These are phyloP conservation scores for Tilletiaria anomala DNA, from an alignment of 1,284 basidiomycete species.

Conservation along the genomic window DNA sequence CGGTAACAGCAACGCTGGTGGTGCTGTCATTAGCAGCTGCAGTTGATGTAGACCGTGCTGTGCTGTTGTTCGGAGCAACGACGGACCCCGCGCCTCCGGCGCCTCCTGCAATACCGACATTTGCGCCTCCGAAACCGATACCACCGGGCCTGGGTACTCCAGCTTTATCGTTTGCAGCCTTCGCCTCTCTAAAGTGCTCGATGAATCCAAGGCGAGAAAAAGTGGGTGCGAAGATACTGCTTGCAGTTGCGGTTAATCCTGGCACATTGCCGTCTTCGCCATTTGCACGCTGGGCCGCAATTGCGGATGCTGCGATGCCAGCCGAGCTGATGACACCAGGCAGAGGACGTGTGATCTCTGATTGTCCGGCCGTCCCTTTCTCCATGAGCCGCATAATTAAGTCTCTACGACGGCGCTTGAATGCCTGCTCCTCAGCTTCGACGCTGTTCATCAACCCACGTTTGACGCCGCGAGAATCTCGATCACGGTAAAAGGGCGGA, in stretches of 20 bases:
- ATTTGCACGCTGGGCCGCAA: background rate
- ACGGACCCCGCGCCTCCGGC: background rate
- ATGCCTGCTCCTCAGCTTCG: background rate
- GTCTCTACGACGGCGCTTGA: background rate
- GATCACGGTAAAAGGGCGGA: no score
- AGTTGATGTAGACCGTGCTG: no score
- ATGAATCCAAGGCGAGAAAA: background rate
- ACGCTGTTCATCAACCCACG: background rate
- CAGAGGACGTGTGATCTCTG: background rate
- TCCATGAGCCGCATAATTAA: background rate
- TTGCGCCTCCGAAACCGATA: no score
- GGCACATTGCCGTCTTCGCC: background rate
- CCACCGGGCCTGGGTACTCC: no score
- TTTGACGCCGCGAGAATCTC: background rate
- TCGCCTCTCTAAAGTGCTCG: background rate
- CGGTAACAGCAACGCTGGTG: background rate
- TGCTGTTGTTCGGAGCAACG: background rate
- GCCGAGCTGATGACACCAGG: background rate
- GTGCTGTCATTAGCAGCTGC: no score
- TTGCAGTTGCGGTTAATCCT: background rate
- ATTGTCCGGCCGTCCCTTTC: background rate
- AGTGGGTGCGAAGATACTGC: background rate
- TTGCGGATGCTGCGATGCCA: background rate
- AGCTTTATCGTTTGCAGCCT: background rate
- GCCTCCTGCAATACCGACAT: background rate